A percentile compares a stretch with the other conserved stretches of the same genome.
These are phyloP conservation scores for Neurospora cerealis DNA, from an alignment of 495 filamentous ascomycete genomes.

Conservation along the genomic window DNA sequence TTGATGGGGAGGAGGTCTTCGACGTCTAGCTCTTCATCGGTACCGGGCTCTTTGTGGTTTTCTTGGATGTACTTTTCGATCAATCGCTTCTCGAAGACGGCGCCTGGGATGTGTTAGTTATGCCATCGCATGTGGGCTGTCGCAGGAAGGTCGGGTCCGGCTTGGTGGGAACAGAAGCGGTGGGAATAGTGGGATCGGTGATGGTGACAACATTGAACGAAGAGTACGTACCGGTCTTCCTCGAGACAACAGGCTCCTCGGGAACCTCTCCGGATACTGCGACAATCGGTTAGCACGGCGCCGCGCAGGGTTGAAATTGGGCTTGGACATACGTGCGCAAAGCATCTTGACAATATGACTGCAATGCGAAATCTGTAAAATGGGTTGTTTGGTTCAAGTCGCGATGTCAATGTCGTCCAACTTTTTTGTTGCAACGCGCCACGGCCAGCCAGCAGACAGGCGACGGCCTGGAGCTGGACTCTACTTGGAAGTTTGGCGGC, in stretches of 20 bases:
- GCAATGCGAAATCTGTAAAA: background rate
- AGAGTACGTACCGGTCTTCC: slow-evolving; percentile 67
- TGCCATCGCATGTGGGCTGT: background rate
- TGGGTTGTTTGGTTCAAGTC: background rate
- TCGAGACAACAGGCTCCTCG: slow-evolving; percentile 86
- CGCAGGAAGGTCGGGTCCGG: background rate
- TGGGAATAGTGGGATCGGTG: background rate
- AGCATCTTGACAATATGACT: slow-evolving; percentile 40
- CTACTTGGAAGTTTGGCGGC: background rate
- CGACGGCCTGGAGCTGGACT: background rate
- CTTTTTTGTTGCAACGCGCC: slow-evolving; percentile 11
- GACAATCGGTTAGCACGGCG: slow-evolving; percentile 8
- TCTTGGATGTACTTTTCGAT: slow-evolving; percentile 93
- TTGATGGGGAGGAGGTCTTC: slow-evolving; percentile 87
- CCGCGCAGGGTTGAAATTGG: background rate
- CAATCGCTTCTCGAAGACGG: slow-evolving; percentile 87
- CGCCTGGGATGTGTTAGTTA: slow-evolving; percentile 43
- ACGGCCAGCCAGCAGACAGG: background rate
- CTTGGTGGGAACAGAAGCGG: background rate
- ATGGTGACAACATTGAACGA: background rate
- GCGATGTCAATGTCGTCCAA: slow-evolving; percentile 3
- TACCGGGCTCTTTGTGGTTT: slow-evolving; percentile 89
- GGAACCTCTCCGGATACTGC: slow-evolving; percentile 95
- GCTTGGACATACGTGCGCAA: slow-evolving; percentile 51
- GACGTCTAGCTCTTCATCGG: slow-evolving; percentile 71